phyloP scores from a whole-genome alignment of 2,329 filamentous ascomycete genomes.

The Phialophora chinensis region DNA sequence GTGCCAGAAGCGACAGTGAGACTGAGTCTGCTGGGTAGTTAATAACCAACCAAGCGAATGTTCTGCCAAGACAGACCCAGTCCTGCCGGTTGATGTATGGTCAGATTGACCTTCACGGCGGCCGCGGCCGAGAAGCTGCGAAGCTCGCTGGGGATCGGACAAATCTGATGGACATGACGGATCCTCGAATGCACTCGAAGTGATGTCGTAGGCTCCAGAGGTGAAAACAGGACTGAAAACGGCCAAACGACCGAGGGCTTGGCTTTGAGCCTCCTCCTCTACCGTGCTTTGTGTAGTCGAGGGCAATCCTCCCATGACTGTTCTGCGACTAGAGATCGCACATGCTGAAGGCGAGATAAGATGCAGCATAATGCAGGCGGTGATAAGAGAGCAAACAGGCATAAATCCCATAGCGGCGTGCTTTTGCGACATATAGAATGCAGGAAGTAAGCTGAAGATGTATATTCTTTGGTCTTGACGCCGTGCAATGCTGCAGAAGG shows the following conservation, averaged over 20 bases:
- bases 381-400: not conserved
- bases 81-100: not conserved
- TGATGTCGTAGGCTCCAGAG: not conserved
- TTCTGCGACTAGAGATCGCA: not conserved
- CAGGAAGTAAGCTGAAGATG: not conserved
- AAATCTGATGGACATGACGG: not conserved
- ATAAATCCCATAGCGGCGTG: not conserved
- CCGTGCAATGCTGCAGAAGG: not conserved
- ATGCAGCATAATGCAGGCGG: not conserved
- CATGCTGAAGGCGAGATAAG: not conserved
- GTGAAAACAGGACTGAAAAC: not conserved
- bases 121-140: not conserved
- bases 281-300: not conserved
- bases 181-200: not conserved
- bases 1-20: not conserved
- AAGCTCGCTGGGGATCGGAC: too few species aligned
- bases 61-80: not conserved
- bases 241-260: not conserved
- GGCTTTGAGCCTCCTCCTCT: not conserved
- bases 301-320: not conserved
- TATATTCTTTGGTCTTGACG: not conserved
- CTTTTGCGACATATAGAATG: not conserved
- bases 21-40: not conserved
- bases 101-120: not conserved
- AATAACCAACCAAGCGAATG: not conserved